Evolutionary conservation across 2,329 filamentous ascomycete species (phyloP).

Genomic region (Neurospora sp.): DNA sequence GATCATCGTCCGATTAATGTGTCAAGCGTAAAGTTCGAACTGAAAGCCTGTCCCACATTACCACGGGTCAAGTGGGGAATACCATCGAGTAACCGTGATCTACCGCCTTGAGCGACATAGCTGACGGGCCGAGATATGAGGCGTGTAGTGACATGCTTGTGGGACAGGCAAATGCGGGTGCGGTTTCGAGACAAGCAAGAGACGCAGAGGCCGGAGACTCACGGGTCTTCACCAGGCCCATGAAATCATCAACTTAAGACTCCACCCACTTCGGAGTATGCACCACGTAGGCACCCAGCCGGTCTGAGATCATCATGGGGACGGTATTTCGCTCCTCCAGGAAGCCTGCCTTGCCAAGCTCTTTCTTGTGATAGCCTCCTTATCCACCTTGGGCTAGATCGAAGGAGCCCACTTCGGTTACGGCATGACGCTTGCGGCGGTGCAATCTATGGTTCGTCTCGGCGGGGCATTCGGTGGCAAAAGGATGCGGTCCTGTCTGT

Average conservation of each 20-base stretch:
- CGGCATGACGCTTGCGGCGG: slow-evolving; percentile 11
- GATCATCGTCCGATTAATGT: slow-evolving; percentile 4
- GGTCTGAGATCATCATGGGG: background rate
- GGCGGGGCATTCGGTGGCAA: slow-evolving; percentile 10
- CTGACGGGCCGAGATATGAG: slow-evolving; percentile 10
- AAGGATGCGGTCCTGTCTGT: slow-evolving; percentile 6
- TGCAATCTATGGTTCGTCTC: slow-evolving; percentile 11
- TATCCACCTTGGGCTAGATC: slow-evolving; percentile 1
- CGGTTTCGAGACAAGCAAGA: slow-evolving; percentile 10
- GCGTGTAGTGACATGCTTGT: slow-evolving; percentile 15
- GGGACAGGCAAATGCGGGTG: slow-evolving; percentile 12
- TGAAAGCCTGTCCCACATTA: slow-evolving; percentile 9
- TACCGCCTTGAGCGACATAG: slow-evolving; percentile 6
- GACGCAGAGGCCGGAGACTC: background rate
- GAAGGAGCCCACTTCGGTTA: slow-evolving; percentile 6
- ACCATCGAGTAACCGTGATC: background rate
- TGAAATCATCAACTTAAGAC: background rate
- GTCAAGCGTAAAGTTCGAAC: slow-evolving; percentile 5
- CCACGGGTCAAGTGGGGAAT: slow-evolving; percentile 5
- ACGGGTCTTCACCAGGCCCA: background rate
- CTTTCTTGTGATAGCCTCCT: slow-evolving; percentile 2
- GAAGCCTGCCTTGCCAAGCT: background rate
- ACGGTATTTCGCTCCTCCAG: background rate
- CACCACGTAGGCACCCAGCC: slow-evolving; percentile 7
- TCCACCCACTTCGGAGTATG: background rate